These are phyloP conservation scores for Tubosaeta sp. DNA, from an alignment of 768 basidiomycete genomes.

Conservation along the genomic window DNA sequence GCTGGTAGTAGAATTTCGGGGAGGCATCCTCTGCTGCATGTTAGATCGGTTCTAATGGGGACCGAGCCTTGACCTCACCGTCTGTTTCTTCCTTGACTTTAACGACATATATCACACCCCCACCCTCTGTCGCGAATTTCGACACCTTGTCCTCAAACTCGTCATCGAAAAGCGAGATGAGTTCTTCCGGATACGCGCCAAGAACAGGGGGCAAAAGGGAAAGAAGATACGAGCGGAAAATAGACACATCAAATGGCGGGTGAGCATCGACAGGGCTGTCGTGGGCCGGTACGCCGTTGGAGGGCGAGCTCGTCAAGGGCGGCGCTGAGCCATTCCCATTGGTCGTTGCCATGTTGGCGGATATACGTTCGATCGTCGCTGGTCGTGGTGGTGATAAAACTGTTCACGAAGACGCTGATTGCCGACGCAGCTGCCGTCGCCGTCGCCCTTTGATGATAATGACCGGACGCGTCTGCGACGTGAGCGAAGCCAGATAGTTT, in stretches of 20 bases:
- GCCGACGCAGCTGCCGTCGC: slow-evolving; percentile 10
- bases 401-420: slow-evolving; percentile 1
- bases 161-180: slow-evolving; percentile 66
- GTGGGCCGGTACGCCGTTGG: slow-evolving; percentile 24
- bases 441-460: slow-evolving; percentile 21
- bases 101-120: slow-evolving; percentile 77
- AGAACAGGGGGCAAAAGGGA: slow-evolving; percentile 76
- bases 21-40: slow-evolving; percentile 54
- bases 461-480: slow-evolving; percentile 22
- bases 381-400: slow-evolving; percentile 6
- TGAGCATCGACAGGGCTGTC: slow-evolving; percentile 37
- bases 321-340: slow-evolving; percentile 23
- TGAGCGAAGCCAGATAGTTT: slow-evolving; percentile 1
- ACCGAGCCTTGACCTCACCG: slow-evolving; percentile 42
- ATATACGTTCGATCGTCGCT: slow-evolving; percentile 7
- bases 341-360: slow-evolving; percentile 17
- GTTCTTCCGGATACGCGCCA: slow-evolving; percentile 62
- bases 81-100: slow-evolving; percentile 73
- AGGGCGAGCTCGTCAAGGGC: slow-evolving; percentile 26
- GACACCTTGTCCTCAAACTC: slow-evolving; percentile 72
- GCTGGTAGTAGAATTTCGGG: slow-evolving; percentile 59
- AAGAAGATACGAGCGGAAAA: slow-evolving; percentile 69
- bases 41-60: slow-evolving; percentile 5
- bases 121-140: slow-evolving; percentile 71
- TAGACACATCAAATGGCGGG: slow-evolving; percentile 56